phyloP scores from a whole-genome alignment of 176 grass and related monocot species.

The Raddia guianensis region DNA sequence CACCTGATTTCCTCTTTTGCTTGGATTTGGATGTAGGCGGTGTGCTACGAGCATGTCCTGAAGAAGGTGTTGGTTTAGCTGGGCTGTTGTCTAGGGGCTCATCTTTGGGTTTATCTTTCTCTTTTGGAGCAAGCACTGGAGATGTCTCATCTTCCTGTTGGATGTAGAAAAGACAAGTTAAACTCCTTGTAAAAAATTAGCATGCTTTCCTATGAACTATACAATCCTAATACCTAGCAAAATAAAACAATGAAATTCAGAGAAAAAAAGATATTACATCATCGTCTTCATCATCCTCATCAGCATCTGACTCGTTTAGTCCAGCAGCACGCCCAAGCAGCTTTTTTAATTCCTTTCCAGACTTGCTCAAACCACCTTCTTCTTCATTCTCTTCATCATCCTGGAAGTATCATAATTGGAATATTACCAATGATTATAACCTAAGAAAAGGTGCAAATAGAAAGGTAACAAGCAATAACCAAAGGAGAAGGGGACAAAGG shows the following conservation, averaged over 20 bases:
- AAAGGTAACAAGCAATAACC: background rate
- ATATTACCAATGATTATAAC: slow-evolving; percentile 6
- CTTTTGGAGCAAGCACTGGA: slow-evolving; percentile 83
- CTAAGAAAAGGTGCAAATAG: background rate
- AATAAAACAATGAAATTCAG: slow-evolving; percentile 22
- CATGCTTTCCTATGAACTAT: background rate
- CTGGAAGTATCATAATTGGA: slow-evolving; percentile 40
- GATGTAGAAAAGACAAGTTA: slow-evolving; percentile 18
- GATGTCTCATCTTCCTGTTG: slow-evolving; percentile 84
- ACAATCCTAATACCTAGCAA: slow-evolving; percentile 8
- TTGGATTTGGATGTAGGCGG: slow-evolving; percentile 80
- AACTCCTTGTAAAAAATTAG: background rate
- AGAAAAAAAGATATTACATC: slow-evolving; percentile 54
- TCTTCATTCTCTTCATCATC: slow-evolving; percentile 98
- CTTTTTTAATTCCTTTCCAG: slow-evolving; percentile 96
- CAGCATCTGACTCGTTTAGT: slow-evolving; percentile 81
- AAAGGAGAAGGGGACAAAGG: background rate
- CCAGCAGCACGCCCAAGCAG: slow-evolving; percentile 87
- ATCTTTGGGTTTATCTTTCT: slow-evolving; percentile 77
- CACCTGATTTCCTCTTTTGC: slow-evolving; percentile 81
- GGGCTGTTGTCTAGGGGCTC: slow-evolving; percentile 77
- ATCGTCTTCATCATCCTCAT: slow-evolving; percentile 92
- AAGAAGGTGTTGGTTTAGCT: slow-evolving; percentile 54
- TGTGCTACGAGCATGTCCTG: slow-evolving; percentile 55
- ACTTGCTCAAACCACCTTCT: slow-evolving; percentile 96